A percentile compares a stretch with the other conserved stretches of the same genome.
Conservation (phyloP, 2,329 filamentous ascomycete species). For the Botrytis byssoidea region DNA sequence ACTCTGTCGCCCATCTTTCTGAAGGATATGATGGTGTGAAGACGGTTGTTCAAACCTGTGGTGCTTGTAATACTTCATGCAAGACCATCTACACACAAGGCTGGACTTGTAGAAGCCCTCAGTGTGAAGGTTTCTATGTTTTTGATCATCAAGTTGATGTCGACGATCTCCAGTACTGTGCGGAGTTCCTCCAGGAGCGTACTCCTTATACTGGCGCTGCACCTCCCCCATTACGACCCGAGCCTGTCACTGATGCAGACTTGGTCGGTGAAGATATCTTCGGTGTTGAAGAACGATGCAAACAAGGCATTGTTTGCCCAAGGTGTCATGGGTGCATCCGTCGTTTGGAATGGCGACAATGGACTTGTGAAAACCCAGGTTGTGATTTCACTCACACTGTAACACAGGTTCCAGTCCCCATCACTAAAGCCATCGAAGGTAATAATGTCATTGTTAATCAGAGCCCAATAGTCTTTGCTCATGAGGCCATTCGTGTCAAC, state of each 20-base stretch:
- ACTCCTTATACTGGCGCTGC: slow-evolving; percentile 42
- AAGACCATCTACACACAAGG: slow-evolving; percentile 46
- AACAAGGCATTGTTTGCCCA: slow-evolving; percentile 65
- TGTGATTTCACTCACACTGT: slow-evolving; percentile 49
- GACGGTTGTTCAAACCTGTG: slow-evolving; percentile 41
- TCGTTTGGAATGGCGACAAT: slow-evolving; percentile 55
- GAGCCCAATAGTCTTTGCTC: background rate
- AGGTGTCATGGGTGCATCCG: slow-evolving; percentile 61
- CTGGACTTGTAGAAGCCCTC: slow-evolving; percentile 57
- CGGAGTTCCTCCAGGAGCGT: slow-evolving; percentile 56
- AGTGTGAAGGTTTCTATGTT: slow-evolving; percentile 53
- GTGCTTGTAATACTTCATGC: slow-evolving; percentile 42
- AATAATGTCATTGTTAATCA: background rate
- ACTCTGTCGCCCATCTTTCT: slow-evolving; percentile 6
- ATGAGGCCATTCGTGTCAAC: background rate
- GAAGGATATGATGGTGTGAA: slow-evolving; percentile 18
- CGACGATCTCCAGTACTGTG: slow-evolving; percentile 49
- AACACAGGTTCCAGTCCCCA: slow-evolving; percentile 16
- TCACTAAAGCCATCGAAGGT: slow-evolving; percentile 22
- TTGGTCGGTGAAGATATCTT: slow-evolving; percentile 38
- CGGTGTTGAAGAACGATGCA: slow-evolving; percentile 52
- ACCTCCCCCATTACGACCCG: slow-evolving; percentile 42
- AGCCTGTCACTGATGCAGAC: slow-evolving; percentile 42
- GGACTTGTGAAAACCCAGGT: slow-evolving; percentile 54
- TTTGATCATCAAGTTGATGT: slow-evolving; percentile 35